A percentile compares a stretch with the other conserved stretches of the same genome.
Conservation (phyloP, 306 rosid species). For the Corylus americana region DNA sequence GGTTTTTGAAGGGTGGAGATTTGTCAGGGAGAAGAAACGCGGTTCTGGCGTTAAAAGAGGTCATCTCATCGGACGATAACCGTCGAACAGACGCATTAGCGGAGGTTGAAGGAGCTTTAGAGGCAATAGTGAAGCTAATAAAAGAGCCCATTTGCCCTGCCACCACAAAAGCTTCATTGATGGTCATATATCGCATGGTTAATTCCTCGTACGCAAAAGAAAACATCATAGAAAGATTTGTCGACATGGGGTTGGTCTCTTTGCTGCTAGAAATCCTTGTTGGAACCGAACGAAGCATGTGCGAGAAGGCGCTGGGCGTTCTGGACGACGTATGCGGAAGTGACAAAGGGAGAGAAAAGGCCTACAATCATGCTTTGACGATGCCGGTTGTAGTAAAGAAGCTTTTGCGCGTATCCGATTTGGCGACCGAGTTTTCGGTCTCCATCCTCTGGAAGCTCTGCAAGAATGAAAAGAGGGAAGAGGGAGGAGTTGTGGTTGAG, state of each 20-base stretch:
- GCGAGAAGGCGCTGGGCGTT: constrained; percentile 70
- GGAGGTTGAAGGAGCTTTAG: constrained; percentile 35
- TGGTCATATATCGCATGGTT: constrained; percentile 50
- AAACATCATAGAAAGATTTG: constrained; percentile 35
- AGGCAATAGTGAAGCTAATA: constrained; percentile 50
- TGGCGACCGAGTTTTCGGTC: constrained; percentile 56
- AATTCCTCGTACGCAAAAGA: constrained; percentile 26
- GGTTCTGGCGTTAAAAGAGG: constrained; percentile 38
- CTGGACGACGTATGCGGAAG: constrained; percentile 56
- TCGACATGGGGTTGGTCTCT: constrained; percentile 72
- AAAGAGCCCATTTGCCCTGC: constrained; percentile 42
- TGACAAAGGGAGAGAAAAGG: constrained; percentile 50
- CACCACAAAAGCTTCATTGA: constrained; percentile 64
- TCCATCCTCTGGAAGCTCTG: constrained; percentile 76
- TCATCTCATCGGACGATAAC: constrained; percentile 25
- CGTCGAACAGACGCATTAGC: background rate
- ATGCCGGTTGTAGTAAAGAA: constrained; percentile 77
- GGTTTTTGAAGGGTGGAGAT: constrained; percentile 43
- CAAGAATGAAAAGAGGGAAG: constrained; percentile 34
- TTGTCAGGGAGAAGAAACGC: constrained; percentile 34
- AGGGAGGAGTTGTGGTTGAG: constrained; percentile 48
- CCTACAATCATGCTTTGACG: constrained; percentile 60
- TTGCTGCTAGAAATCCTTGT: constrained; percentile 57
- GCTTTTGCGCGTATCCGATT: constrained; percentile 62
- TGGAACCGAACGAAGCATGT: constrained; percentile 55